Conservation (phyloP, 768 basidiomycete species). For the Phanerochaete sordida region DNA sequence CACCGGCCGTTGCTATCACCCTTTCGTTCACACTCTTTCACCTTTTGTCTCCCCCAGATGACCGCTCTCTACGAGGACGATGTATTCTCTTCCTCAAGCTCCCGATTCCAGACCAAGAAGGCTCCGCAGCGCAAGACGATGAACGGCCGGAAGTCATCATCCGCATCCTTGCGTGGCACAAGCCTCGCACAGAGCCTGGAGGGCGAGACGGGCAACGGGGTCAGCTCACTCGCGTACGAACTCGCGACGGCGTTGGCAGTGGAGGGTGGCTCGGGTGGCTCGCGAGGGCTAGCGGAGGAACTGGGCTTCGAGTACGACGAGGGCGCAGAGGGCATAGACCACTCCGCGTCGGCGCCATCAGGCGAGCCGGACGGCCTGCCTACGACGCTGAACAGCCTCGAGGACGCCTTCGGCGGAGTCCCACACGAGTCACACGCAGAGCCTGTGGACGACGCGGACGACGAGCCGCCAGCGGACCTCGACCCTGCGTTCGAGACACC, state of each 20-base stretch:
- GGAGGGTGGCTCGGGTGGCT: conserved; percentile 83
- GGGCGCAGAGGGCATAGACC: conserved; percentile 22
- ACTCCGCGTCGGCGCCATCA: conserved; percentile 26
- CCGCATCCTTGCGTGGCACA: conserved; percentile 45
- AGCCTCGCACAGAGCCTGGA: conserved; percentile 34
- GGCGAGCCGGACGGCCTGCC: conserved; percentile 8
- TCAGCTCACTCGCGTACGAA: conserved; percentile 81
- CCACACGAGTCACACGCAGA: background rate
- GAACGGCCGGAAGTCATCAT: conserved; percentile 43
- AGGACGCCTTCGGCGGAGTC: conserved; percentile 11
- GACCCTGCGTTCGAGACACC: conserved; percentile 44
- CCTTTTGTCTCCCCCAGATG: background rate
- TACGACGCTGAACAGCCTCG: conserved; percentile 8
- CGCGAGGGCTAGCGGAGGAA: conserved; percentile 79
- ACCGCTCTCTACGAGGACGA: conserved; percentile 16
- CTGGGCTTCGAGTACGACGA: conserved; percentile 86
- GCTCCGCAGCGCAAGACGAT: conserved; percentile 27
- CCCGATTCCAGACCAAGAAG: conserved; percentile 27
- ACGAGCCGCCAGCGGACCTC: conserved; percentile 29
- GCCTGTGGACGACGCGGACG: conserved; percentile 17
- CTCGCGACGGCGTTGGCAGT: conserved; percentile 86
- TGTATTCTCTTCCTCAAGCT: conserved; percentile 18
- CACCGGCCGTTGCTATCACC: conserved; percentile 3
- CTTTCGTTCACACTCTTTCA: conserved; percentile 1
- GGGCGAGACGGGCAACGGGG: conserved; percentile 41